Conservation (phyloP, 495 filamentous ascomycete species). For the Podospora pseudoanserina region DNA sequence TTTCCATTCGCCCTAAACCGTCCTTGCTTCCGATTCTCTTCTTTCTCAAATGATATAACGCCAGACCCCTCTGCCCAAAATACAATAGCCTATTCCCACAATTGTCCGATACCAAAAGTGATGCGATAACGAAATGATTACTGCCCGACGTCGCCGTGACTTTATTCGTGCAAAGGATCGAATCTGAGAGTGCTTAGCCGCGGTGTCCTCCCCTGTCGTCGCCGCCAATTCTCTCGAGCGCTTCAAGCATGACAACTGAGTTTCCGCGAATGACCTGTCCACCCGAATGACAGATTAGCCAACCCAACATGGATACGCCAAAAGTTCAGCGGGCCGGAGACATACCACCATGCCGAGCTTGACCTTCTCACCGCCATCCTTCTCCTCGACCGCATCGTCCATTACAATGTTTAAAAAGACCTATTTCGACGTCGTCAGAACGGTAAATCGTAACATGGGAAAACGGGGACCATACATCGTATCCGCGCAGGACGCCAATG, state of each 20-base stretch:
- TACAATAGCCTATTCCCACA: slow-evolving; percentile 9
- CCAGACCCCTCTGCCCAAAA: slow-evolving; percentile 12
- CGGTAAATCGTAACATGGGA: neutral
- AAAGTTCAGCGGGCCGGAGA: slow-evolving; percentile 30
- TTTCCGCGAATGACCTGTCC: slow-evolving; percentile 77
- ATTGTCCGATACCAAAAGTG: slow-evolving; percentile 5
- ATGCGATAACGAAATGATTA: slow-evolving; percentile 2
- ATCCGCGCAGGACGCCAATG: slow-evolving; percentile 87
- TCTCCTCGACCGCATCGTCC: slow-evolving; percentile 97
- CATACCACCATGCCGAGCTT: slow-evolving; percentile 90
- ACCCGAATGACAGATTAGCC: slow-evolving; percentile 4
- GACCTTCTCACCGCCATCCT: slow-evolving; percentile 84
- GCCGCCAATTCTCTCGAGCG: slow-evolving; percentile 56
- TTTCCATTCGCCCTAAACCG: neutral
- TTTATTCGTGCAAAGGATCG: neutral
- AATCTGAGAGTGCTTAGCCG: neutral
- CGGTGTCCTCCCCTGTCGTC: slow-evolving; percentile 35
- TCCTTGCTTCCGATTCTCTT: slow-evolving; percentile 1
- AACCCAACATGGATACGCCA: neutral
- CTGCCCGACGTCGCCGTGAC: neutral
- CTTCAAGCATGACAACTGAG: slow-evolving; percentile 94
- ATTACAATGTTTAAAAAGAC: slow-evolving; percentile 98
- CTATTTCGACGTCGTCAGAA: slow-evolving; percentile 43
- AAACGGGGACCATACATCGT: slow-evolving; percentile 65
- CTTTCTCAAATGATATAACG: slow-evolving; percentile 14